These are phyloP conservation scores for Exophiala oligosperma DNA, from an alignment of 2,329 filamentous ascomycete genomes.

Conservation along the genomic window DNA sequence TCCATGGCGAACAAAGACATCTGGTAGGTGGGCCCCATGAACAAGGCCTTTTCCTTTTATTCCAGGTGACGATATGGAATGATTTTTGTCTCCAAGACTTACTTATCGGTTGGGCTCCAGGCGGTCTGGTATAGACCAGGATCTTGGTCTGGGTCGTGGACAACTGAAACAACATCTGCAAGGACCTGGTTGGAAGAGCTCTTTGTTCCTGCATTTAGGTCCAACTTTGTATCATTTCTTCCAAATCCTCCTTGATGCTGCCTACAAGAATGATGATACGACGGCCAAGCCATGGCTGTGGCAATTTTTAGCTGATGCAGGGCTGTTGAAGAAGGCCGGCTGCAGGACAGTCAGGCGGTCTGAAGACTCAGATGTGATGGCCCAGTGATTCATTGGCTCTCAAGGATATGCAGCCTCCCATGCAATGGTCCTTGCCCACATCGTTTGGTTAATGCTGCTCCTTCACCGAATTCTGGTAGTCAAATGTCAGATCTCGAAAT, in stretches of 20 bases:
- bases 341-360: constrained; percentile 29
- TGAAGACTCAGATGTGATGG: constrained; percentile 25
- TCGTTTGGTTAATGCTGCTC: constrained; percentile 26
- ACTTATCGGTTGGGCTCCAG: constrained; percentile 7
- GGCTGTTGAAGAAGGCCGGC: constrained; percentile 27
- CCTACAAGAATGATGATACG: constrained; percentile 15
- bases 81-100: neutral
- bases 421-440: constrained; percentile 24
- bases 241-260: constrained; percentile 18
- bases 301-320: constrained; percentile 27
- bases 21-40: constrained; percentile 4
- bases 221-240: constrained; percentile 17
- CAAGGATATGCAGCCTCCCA: constrained; percentile 26
- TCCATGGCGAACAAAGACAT: constrained; percentile 10
- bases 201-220: constrained; percentile 22
- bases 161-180: constrained; percentile 24
- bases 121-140: neutral
- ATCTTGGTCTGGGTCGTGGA: constrained; percentile 5
- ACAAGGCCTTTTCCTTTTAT: constrained; percentile 3
- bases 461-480: constrained; percentile 25
- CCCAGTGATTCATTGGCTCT: constrained; percentile 26
- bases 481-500: constrained; percentile 24
- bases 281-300: constrained; percentile 22
- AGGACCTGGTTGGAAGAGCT: constrained; percentile 21
- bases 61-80: neutral